A percentile compares a stretch with the other conserved stretches of the same genome.
These are phyloP conservation scores for Jaltomata sinuosa DNA, from an alignment of 257 asterid species.

Conservation along the genomic window DNA sequence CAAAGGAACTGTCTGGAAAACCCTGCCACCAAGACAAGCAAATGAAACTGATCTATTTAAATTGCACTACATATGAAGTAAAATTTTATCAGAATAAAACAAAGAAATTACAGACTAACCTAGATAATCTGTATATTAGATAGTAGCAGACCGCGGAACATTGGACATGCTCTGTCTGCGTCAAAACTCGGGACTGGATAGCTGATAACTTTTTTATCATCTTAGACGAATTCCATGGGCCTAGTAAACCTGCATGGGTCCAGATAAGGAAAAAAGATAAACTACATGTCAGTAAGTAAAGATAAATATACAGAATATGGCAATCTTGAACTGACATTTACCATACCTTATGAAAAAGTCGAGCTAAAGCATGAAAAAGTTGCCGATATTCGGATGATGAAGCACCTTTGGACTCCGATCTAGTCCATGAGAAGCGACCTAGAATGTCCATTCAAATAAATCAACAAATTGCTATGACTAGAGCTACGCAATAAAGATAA, in stretches of 20 bases:
- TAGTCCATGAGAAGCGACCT: slow-evolving; percentile 98
- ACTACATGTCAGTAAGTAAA: not conserved
- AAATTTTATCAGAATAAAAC: not conserved
- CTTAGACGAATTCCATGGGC: not conserved
- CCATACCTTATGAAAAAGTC: not conserved
- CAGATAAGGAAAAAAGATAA: not conserved
- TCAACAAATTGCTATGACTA: not conserved
- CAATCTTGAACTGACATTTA: not conserved
- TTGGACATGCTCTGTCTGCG: not conserved
- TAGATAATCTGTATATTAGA: not conserved
- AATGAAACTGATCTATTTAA: not conserved
- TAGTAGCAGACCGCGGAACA: not conserved
- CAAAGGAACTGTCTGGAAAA: not conserved
- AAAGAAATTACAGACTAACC: not conserved
- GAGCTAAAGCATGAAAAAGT: slow-evolving; percentile 64
- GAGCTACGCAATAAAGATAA: not conserved
- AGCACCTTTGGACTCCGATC: slow-evolving; percentile 93
- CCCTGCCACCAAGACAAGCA: not conserved
- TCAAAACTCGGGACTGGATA: not conserved
- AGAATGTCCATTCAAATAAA: not conserved
- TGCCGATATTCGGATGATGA: slow-evolving; percentile 65
- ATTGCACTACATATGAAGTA: not conserved
- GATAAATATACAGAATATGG: not conserved
- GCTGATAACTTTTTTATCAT: not conserved
- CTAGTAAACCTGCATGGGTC: not conserved